Conservation (phyloP, 371 early-diverging fungal genomes). For the Massospora cicadina region DNA sequence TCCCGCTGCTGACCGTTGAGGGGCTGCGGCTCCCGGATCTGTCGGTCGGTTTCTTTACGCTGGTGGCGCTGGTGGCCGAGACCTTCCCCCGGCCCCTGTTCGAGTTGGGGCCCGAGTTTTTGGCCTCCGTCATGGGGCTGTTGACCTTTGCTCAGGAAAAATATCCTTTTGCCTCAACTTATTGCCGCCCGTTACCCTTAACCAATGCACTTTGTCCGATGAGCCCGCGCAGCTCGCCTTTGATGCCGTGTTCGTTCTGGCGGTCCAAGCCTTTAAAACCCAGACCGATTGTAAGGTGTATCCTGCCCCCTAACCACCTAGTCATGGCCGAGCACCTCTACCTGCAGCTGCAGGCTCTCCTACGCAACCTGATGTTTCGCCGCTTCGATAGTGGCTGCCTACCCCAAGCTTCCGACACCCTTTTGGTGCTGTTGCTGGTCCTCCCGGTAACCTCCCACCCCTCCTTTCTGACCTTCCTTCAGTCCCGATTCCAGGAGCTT, state of each 20-base stretch:
- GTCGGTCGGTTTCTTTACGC: not conserved
- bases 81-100: not conserved
- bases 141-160: not conserved
- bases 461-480: not conserved
- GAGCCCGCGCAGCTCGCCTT: not conserved
- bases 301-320: not conserved
- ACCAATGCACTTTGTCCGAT: not conserved
- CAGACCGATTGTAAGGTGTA: not conserved
- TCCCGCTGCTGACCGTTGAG: not conserved
- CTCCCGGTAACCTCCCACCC: not conserved
- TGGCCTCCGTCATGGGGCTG: not conserved
- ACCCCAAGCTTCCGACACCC: not conserved
- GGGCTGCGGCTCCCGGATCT: not conserved
- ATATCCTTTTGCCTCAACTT: not conserved
- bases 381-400: not conserved
- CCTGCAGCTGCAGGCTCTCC: not conserved
- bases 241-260: not conserved
- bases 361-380: not conserved
- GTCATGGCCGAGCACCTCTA: not conserved
- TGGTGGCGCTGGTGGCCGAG: not conserved
- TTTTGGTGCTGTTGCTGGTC: not conserved
- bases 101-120: not conserved
- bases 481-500: not conserved
- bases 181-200: no score
- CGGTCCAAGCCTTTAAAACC: not conserved